Conservation (phyloP, 441 rosid species). For the Pelargonium cotyledonis region DNA sequence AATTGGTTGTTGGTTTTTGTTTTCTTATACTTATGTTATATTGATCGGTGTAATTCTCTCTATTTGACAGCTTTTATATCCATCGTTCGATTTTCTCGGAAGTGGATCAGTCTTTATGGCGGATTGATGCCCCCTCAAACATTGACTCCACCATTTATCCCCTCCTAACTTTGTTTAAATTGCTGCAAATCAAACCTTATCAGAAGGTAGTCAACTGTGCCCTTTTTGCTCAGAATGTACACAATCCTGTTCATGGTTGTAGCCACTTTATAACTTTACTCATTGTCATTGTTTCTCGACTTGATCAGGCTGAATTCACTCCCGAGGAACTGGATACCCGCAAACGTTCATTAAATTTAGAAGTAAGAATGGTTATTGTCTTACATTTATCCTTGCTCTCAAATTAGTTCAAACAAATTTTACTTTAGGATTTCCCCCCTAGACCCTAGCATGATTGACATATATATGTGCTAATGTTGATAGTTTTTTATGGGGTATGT, state of each 20-base stretch:
- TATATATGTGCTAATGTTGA: not conserved
- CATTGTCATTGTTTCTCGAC: not conserved
- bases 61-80: slow-evolving; percentile 47
- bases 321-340: slow-evolving; percentile 52
- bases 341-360: slow-evolving; percentile 39
- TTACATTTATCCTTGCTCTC: not conserved
- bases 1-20: not conserved
- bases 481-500: not conserved
- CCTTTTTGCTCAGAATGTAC: slow-evolving; percentile 7
- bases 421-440: too few relatives aligned
- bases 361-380: slow-evolving; percentile 27
- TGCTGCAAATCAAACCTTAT: slow-evolving; percentile 46
- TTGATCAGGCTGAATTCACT: slow-evolving; percentile 48
- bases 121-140: slow-evolving; percentile 41
- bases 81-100: slow-evolving; percentile 46
- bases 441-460: too few relatives aligned
- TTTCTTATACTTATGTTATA: not conserved
- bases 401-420: too few relatives aligned
- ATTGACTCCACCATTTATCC: slow-evolving; percentile 44
- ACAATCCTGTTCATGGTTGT: not conserved
- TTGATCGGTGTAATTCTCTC: not conserved
- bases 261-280: not conserved
- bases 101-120: slow-evolving; percentile 41
- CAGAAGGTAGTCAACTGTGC: slow-evolving; percentile 31
- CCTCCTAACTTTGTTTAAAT: slow-evolving; percentile 41